Evolutionary conservation across 805 yeast species (phyloP), one percentile per base, ranked within the genome.

Genomic region (Naumovozyma dairenensis): DNA sequence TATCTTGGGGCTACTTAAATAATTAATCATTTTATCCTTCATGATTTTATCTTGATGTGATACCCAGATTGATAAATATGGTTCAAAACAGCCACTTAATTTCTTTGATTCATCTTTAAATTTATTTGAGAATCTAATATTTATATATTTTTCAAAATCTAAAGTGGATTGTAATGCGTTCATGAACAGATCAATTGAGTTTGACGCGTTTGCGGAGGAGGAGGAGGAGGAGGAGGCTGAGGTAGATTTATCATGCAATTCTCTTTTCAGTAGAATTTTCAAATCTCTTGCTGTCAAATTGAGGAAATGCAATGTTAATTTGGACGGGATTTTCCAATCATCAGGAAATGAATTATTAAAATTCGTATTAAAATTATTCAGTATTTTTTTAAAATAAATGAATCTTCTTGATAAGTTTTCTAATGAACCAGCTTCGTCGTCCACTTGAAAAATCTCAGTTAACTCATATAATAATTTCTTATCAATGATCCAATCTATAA

Each of bases 391-490:
- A 58, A 84, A 82, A 54, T 80, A 89, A 21, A 86, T 71, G 54
- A 75, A 92, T 31, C 98, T 65, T 44, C 96, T 65, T 20, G 74
- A 69, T 33, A 92, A 59, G 56, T 92, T 92, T 38, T 92, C 98
- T 39, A 92, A 61, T 4, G 93, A 80, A 1, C 96, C 96, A 0
- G 98, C 98, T 58, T 92, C 98, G 46, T 86, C 96, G 10, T 75
- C 67, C 7, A 77, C 66, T 34, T 74, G 71, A 59, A 92, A 92
- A 8, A 92, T 84, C 16, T 73, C 62, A 22, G 69, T 69, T 28
- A 89, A 74, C 48, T 89, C 97, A 47, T 71, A 71, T 34, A 92
- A 63, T 41, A 80, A 76, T 22, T 66, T 66, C 20, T 66, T 66
- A 36, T 71, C 72, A 39, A 81, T 71, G 55, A 80, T 83, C 89